Evolutionary conservation across 495 filamentous ascomycete species (phyloP).

Genomic region (Platismatia glauca): DNA sequence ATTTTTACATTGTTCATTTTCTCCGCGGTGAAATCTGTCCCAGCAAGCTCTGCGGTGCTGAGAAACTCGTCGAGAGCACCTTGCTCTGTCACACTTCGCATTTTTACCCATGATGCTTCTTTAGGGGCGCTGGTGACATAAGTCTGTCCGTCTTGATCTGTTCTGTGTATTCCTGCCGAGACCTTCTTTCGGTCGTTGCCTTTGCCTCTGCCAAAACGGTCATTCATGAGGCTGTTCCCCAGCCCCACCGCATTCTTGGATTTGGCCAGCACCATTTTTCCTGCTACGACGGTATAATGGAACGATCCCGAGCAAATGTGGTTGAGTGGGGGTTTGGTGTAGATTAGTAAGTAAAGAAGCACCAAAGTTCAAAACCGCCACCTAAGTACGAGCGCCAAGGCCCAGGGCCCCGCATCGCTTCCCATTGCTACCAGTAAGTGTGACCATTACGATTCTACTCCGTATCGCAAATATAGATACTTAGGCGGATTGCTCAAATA

Average conservation of each 20-base stretch:
- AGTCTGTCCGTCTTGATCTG: conserved; percentile 50
- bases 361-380: too few species aligned
- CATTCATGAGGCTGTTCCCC: conserved; percentile 87
- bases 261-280: conserved; percentile 84
- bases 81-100: conserved; percentile 97
- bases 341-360: too few species aligned
- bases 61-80: conserved; percentile 84
- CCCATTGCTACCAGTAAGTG: too few species aligned
- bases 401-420: too few species aligned
- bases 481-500: too few species aligned
- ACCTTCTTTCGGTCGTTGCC: conserved; percentile 58
- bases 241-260: conserved; percentile 91
- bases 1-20: conserved; percentile 98
- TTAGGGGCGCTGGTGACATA: conserved; percentile 60
- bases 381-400: too few species aligned
- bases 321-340: too few species aligned
- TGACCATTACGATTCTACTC: too few species aligned
- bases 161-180: conserved; percentile 47
- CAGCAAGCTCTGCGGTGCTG: conserved; percentile 84
- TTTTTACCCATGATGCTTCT: conserved; percentile 84
- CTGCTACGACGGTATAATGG: conserved; percentile 12
- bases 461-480: too few species aligned
- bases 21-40: conserved; percentile 97
- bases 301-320: too few species aligned
- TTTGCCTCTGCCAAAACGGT: conserved; percentile 85